phyloP scores from a whole-genome alignment of 345 rosid genomes.

The Cardamine chenopodiifolia region DNA sequence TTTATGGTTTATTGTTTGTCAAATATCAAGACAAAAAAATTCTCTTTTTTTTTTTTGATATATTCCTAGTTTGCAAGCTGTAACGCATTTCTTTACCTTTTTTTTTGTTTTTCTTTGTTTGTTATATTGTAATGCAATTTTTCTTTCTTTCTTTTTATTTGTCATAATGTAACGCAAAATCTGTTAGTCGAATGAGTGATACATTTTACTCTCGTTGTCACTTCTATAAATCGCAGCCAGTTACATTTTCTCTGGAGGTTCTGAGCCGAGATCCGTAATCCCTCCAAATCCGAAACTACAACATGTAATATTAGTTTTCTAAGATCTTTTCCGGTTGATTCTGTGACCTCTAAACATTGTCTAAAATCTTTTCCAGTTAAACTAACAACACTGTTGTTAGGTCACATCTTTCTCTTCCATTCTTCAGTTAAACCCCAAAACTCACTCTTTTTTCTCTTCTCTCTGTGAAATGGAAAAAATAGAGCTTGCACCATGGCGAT shows the following conservation, averaged over 20 bases:
- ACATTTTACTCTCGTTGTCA: neutral
- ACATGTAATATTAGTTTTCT: no score
- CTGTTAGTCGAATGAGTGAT: neutral
- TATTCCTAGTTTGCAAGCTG: neutral
- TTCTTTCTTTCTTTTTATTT: neutral
- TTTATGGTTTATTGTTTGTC: no score
- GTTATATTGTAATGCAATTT: neutral
- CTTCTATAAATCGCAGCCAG: constrained; percentile 25
- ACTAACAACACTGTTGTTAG: no score
- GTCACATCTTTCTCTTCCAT: constrained; percentile 17
- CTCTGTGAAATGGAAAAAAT: constrained; percentile 77
- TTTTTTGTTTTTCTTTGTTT: no score
- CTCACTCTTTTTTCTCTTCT: no score
- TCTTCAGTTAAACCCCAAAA: neutral
- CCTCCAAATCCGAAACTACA: no score
- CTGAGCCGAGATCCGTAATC: no score
- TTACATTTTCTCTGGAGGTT: no score
- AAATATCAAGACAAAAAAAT: neutral
- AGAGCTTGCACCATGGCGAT: constrained; percentile 53
- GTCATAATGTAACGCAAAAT: neutral
- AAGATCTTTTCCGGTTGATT: no score
- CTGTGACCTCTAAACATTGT: no score
- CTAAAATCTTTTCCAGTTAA: no score
- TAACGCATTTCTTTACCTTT: neutral
- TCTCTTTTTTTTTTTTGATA: neutral